Evolutionary conservation across 164 flowering plant genomes (phyloP).

Genomic region (Nymphaea thermarum): DNA sequence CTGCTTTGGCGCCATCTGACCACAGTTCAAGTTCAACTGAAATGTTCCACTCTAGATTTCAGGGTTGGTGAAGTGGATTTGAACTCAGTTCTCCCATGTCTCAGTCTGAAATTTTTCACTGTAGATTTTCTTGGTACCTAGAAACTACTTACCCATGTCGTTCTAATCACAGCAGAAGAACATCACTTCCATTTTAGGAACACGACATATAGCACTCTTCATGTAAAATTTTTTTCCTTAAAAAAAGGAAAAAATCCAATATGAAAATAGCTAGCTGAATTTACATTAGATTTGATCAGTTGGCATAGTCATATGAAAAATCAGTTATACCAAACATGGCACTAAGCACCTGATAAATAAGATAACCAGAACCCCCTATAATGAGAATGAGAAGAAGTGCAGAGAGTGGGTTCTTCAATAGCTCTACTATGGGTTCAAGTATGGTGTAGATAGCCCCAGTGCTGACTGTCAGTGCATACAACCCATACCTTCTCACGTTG

Average conservation of each 20-base stretch:
- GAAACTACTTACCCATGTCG: too few relatives aligned
- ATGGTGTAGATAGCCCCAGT: conserved; percentile 66
- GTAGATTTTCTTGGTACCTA: too few relatives aligned
- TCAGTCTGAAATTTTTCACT: too few relatives aligned
- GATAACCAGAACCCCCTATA: conserved; percentile 44
- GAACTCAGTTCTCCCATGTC: too few relatives aligned
- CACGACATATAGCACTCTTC: too few relatives aligned
- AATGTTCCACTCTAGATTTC: too few relatives aligned
- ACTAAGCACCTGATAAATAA: conserved; percentile 55
- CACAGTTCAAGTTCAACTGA: not conserved
- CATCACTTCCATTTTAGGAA: too few relatives aligned
- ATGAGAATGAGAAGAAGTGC: conserved; percentile 54
- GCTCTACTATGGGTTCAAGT: conserved; percentile 55
- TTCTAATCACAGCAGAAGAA: too few relatives aligned
- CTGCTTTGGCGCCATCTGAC: conserved; percentile 86
- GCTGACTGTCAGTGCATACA: conserved; percentile 73
- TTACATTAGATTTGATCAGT: conserved; percentile 10
- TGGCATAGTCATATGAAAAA: conserved; percentile 57
- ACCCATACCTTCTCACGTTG: conserved; percentile 74
- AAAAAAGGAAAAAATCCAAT: too few relatives aligned
- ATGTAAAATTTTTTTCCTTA: too few relatives aligned
- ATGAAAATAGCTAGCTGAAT: too few relatives aligned
- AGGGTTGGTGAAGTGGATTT: too few relatives aligned
- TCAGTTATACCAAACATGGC: conserved; percentile 81
- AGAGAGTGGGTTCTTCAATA: conserved; percentile 73